phyloP scores from a whole-genome alignment of 2,329 filamentous ascomycete species.

The Aspergillus terreus region DNA sequence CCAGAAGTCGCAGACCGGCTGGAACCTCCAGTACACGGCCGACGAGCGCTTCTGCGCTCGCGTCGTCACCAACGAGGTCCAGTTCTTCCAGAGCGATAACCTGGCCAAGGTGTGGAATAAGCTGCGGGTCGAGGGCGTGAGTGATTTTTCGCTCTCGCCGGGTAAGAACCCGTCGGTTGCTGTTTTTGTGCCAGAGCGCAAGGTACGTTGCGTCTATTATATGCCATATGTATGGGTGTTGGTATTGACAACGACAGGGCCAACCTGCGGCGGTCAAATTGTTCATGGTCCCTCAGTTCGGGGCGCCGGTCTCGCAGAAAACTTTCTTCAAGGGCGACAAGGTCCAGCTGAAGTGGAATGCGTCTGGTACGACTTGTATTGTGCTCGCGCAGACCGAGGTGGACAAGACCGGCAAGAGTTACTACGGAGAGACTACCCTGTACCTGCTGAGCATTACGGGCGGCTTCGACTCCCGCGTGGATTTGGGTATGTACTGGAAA shows the following conservation, averaged over 20 bases:
- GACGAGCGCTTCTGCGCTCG: conserved; percentile 94
- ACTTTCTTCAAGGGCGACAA: conserved; percentile 99
- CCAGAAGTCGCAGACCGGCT: conserved; percentile 90
- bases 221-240: too few species aligned
- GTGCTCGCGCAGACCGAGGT: conserved; percentile 97
- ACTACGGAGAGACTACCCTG: conserved; percentile 97
- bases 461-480: conserved; percentile 85
- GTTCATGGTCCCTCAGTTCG: conserved; percentile 87
- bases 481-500: conserved; percentile 53
- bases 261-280: conserved; percentile 92
- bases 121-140: conserved; percentile 83
- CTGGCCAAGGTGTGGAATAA: conserved; percentile 90
- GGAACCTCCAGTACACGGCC: conserved; percentile 94
- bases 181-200: conserved; percentile 91
- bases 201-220: conserved; percentile 54
- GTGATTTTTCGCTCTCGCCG: conserved; percentile 84
- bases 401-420: conserved; percentile 97
- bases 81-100: conserved; percentile 89
- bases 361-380: conserved; percentile 82
- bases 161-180: conserved; percentile 89
- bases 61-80: conserved; percentile 92
- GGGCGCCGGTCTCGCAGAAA: conserved; percentile 83
- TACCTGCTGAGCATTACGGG: conserved; percentile 92
- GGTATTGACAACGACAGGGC: conserved; percentile 53
- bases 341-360: conserved; percentile 98